Conservation (phyloP, 2,329 filamentous ascomycete species). For the Nigrograna mackinnonii region DNA sequence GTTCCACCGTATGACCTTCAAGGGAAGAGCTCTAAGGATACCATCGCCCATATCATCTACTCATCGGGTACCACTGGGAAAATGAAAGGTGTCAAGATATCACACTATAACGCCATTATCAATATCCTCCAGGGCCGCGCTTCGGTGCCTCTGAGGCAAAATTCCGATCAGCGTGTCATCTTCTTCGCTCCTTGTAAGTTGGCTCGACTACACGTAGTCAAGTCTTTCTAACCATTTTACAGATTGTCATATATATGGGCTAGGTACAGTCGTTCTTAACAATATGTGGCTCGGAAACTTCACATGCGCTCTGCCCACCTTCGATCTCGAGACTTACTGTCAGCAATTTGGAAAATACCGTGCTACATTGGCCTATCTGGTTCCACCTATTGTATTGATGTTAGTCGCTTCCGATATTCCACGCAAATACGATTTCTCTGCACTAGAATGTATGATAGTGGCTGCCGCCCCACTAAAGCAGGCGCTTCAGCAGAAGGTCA, state of each 20-base stretch:
- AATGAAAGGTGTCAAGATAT: slow-evolving; percentile 15
- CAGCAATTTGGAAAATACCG: slow-evolving; percentile 10
- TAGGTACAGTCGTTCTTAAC: slow-evolving; percentile 10
- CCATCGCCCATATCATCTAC: slow-evolving; percentile 12
- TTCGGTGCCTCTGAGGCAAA: slow-evolving; percentile 8
- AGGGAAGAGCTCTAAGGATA: slow-evolving; percentile 10
- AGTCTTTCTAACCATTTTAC: too few species aligned
- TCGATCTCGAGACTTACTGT: slow-evolving; percentile 15
- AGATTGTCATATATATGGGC: slow-evolving; percentile 8
- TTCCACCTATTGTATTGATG: slow-evolving; percentile 12
- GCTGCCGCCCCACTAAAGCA: slow-evolving; percentile 13
- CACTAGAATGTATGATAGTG: slow-evolving; percentile 13
- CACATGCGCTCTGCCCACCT: slow-evolving; percentile 10
- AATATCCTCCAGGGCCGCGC: slow-evolving; percentile 10
- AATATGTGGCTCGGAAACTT: slow-evolving; percentile 14
- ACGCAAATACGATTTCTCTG: slow-evolving; percentile 12
- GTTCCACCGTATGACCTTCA: slow-evolving; percentile 9
- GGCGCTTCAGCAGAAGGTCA: slow-evolving; percentile 10
- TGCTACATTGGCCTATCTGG: slow-evolving; percentile 10
- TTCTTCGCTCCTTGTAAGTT: slow-evolving; percentile 11
- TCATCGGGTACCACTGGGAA: slow-evolving; percentile 13
- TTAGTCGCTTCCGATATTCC: slow-evolving; percentile 12
- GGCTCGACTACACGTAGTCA: too few species aligned
- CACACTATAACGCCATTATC: slow-evolving; percentile 13
- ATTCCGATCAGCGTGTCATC: slow-evolving; percentile 10